Evolutionary conservation across 371 early-diverging fungal species (phyloP).

Genomic region (Umbelopsis sp.): DNA sequence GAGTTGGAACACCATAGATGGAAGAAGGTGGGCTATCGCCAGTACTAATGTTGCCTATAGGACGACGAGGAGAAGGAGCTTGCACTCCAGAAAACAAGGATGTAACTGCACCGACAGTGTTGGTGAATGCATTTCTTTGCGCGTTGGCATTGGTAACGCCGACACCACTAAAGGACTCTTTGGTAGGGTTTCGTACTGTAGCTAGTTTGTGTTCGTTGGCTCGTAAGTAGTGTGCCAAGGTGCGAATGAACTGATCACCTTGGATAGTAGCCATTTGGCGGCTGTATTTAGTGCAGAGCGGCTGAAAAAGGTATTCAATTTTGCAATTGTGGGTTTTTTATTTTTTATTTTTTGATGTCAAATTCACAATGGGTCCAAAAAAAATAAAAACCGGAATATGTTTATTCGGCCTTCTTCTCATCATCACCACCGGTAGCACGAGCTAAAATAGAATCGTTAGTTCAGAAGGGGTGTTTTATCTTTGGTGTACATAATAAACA

Average conservation of each 20-base stretch:
- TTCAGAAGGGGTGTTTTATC: background rate
- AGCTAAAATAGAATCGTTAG: constrained; percentile 31
- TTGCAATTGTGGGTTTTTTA: constrained; percentile 6
- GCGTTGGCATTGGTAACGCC: constrained; percentile 21
- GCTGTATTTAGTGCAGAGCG: background rate
- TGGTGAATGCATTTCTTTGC: constrained; percentile 22
- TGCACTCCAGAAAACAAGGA: constrained; percentile 32
- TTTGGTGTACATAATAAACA: background rate
- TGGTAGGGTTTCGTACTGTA: constrained; percentile 24
- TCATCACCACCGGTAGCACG: constrained; percentile 82
- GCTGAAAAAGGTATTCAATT: background rate
- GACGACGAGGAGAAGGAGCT: constrained; percentile 35
- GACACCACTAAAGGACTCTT: constrained; percentile 23
- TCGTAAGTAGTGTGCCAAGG: constrained; percentile 62
- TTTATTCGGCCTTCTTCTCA: constrained; percentile 50
- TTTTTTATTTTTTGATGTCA: constrained; percentile 16
- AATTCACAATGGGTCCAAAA: constrained; percentile 15
- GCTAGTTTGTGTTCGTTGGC: constrained; percentile 47
- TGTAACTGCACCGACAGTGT: constrained; percentile 29
- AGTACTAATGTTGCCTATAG: constrained; percentile 38
- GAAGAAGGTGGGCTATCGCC: constrained; percentile 31
- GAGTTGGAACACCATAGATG: constrained; percentile 32
- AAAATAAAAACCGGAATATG: constrained; percentile 30
- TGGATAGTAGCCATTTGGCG: constrained; percentile 29
- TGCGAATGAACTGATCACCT: constrained; percentile 64